Percentiles rank a stretch among this genome's conserved stretches.
Conservation (phyloP, 2,329 filamentous ascomycete genomes). For the Diaporthe longicolla region DNA sequence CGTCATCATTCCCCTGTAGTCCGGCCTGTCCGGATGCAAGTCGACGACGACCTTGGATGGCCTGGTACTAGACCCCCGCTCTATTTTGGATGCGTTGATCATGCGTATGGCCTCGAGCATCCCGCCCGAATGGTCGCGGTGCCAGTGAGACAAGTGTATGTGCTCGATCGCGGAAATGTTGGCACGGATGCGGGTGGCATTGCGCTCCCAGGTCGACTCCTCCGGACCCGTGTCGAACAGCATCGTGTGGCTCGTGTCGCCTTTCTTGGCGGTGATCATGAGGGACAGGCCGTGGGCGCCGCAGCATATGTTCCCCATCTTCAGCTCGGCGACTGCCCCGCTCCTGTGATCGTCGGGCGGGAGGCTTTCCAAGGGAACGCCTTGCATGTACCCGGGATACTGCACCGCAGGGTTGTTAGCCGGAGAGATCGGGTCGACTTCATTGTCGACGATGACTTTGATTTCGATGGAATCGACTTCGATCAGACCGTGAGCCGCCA, state of each 20-base stretch:
- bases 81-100: slow-evolving; percentile 58
- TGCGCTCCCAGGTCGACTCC: slow-evolving; percentile 64
- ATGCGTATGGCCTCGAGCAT: slow-evolving; percentile 63
- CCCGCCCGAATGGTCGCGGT: slow-evolving; percentile 68
- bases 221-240: slow-evolving; percentile 69
- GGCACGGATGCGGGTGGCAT: slow-evolving; percentile 59
- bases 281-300: slow-evolving; percentile 68
- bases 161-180: slow-evolving; percentile 60
- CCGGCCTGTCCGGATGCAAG: slow-evolving; percentile 66
- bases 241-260: slow-evolving; percentile 58
- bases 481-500: slow-evolving; percentile 40
- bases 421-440: slow-evolving; percentile 66
- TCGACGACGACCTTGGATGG: slow-evolving; percentile 56
- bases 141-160: slow-evolving; percentile 67
- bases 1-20: slow-evolving; percentile 62
- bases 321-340: slow-evolving; percentile 59
- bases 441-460: slow-evolving; percentile 67
- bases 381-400: slow-evolving; percentile 58
- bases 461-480: slow-evolving; percentile 58
- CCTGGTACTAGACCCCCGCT: slow-evolving; percentile 44
- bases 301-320: slow-evolving; percentile 66
- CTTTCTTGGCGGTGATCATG: slow-evolving; percentile 63
- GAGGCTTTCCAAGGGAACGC: slow-evolving; percentile 55
- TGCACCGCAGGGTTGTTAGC: slow-evolving; percentile 59
- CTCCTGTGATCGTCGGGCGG: slow-evolving; percentile 55